A percentile compares a stretch with the other conserved stretches of the same genome.
phyloP scores from a whole-genome alignment of 1,139 yeast genomes.

The Hyphopichia wangnamkhiaoensis region DNA sequence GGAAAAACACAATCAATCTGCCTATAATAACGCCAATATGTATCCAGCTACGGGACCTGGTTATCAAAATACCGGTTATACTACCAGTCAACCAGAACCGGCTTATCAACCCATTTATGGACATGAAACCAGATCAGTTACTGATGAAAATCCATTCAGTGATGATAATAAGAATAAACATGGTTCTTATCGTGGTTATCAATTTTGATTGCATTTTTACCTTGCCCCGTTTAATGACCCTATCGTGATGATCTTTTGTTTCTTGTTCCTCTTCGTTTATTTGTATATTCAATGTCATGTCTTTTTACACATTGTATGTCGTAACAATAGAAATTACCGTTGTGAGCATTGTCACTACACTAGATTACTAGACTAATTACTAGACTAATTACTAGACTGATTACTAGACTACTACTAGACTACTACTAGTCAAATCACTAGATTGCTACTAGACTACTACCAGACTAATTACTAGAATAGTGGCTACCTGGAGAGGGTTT shows the following conservation, averaged over 20 bases:
- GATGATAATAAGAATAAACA: constrained; percentile 8
- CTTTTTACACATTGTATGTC: neutral
- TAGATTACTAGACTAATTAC: too few relatives aligned
- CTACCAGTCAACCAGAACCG: constrained; percentile 10
- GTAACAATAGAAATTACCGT: too few relatives aligned
- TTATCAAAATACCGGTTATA: neutral
- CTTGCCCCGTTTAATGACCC: constrained; percentile 3
- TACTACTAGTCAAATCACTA: too few relatives aligned
- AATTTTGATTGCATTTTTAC: constrained; percentile 3
- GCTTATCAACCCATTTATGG: constrained; percentile 10
- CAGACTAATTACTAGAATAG: too few relatives aligned
- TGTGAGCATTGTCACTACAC: too few relatives aligned
- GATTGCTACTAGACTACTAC: too few relatives aligned
- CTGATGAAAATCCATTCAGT: constrained; percentile 15
- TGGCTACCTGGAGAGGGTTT: too few relatives aligned
- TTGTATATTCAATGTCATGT: neutral
- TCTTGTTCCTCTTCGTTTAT: neutral
- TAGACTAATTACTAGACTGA: too few relatives aligned
- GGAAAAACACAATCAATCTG: constrained; percentile 14
- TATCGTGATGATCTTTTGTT: too few relatives aligned
- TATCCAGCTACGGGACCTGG: constrained; percentile 27
- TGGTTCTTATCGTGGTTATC: constrained; percentile 4
- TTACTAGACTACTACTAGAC: too few relatives aligned
- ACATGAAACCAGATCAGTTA: constrained; percentile 4
- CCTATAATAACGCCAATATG: constrained; percentile 40